Conservation (phyloP, 2,329 filamentous ascomycete species). For the Aspergillus novoparasiticus region DNA sequence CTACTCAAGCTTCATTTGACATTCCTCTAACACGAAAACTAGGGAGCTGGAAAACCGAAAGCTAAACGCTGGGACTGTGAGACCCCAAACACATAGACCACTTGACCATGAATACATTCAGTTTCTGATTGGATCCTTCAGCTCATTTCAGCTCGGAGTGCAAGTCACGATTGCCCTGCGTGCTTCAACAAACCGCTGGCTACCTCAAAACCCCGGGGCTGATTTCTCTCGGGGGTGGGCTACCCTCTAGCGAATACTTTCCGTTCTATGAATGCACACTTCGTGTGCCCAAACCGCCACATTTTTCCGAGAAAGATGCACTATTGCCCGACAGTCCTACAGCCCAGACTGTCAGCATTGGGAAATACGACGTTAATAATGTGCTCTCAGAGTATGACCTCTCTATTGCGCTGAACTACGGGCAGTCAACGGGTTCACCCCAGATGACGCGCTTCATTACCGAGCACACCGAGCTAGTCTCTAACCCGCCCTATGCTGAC, state of each 20-base stretch:
- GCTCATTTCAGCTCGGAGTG: background rate
- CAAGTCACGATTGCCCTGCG: background rate
- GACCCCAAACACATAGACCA: background rate
- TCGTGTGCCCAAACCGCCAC: background rate
- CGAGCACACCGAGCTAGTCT: conserved; percentile 87
- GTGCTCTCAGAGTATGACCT: conserved; percentile 60
- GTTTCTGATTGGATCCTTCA: background rate
- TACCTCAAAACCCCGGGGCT: background rate
- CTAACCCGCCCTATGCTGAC: conserved; percentile 65
- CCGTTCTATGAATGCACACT: background rate
- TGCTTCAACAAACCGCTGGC: background rate
- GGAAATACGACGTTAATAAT: background rate
- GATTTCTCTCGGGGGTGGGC: conserved; percentile 28
- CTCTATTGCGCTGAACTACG: conserved; percentile 82
- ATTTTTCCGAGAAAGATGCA: background rate
- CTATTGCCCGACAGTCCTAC: background rate
- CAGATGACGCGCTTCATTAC: conserved; percentile 83
- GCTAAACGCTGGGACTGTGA: background rate
- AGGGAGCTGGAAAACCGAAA: background rate
- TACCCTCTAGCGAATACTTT: background rate
- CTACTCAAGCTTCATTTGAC: background rate
- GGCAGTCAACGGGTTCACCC: conserved; percentile 74
- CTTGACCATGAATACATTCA: background rate
- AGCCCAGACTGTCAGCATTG: background rate
- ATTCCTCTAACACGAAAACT: background rate